Percentiles rank a stretch among this genome's conserved stretches.
These are phyloP conservation scores for Mitragyna speciosa DNA, from an alignment of 257 asterid species.

Conservation along the genomic window DNA sequence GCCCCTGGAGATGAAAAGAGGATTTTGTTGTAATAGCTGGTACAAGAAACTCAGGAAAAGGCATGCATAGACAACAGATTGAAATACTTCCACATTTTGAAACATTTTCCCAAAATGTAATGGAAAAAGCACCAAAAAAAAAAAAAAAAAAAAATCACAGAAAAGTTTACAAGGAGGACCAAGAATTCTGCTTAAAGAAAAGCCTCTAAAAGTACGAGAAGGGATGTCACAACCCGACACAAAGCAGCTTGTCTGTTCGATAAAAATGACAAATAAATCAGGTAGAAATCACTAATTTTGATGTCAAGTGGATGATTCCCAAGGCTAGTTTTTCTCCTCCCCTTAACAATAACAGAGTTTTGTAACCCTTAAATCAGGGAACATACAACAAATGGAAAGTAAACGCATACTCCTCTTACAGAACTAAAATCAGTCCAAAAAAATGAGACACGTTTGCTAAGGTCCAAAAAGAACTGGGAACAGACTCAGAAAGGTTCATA, in stretches of 20 bases:
- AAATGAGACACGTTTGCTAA: neutral
- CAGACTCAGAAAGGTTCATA: neutral
- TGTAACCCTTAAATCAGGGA: neutral
- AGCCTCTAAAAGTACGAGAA: neutral
- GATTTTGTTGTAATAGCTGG: neutral
- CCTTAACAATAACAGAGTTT: neutral
- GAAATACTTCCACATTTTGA: neutral
- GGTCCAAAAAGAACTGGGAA: neutral
- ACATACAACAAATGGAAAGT: neutral
- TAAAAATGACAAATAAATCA: neutral
- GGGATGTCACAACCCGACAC: neutral
- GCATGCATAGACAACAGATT: neutral
- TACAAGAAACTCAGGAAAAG: neutral
- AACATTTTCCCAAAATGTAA: too few species aligned
- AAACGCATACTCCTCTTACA: neutral
- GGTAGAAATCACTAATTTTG: neutral
- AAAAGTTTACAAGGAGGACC: neutral
- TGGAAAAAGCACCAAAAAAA: neutral
- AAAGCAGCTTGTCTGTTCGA: neutral
- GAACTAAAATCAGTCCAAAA: neutral
- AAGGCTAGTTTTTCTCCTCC: neutral
- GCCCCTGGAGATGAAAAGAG: constrained; percentile 11
- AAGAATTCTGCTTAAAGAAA: neutral
- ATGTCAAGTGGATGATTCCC: neutral
- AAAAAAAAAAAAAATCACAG: neutral